Base-by-base conservation (phyloP, 441 rosid species). In the Populus hybrid region DNA sequence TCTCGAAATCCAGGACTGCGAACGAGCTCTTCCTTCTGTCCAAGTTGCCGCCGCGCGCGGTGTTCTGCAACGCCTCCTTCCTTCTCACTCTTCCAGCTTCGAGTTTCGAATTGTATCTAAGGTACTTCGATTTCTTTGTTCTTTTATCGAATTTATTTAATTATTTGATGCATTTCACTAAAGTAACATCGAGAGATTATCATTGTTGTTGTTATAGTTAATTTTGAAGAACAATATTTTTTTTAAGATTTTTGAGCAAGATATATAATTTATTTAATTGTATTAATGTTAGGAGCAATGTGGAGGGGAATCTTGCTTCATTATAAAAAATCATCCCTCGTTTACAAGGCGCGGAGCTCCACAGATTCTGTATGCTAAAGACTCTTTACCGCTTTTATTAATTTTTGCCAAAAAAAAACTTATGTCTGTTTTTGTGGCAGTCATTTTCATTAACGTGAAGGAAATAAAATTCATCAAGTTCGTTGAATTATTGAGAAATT, bases 1-100 rank as follows among this genome's bases (percentile, higher is more conserved):
- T 28, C 90, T 92, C 70, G 87, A 89, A n/a, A 83, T 88, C 66
- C 96, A 92, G 85, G 91, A 88, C 21, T 81, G 82, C 59, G 93
- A 90, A 85, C 84, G 92, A 32, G 89, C 94, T 81, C 82, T 90
- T 79, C 85, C 91, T 30, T 70, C 88, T 3, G 87, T 88, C 76
- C 96, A 92, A 79, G 59, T 90, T 35, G 86, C 87, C 11, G 91
- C 96, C 0, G 90, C 91, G 34, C 80, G 82, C 20, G 87, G 83
- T 21, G 90, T 79, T 65, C 94, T 92, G 57, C 84, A 69, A 42
- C 85, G 96, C 66, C 78, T 92, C 71, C 88, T 90, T 72, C 96
- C 96, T 69, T 87, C 89, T 79, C 91, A 84, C 77, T 69, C 80
- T 63, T 73, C 88, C 32, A 85, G 83, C 81, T 92, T 92, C 78